Evolutionary conservation across 352 stramenopile species (phyloP).

Genomic region (Phytopythium helicoides): DNA sequence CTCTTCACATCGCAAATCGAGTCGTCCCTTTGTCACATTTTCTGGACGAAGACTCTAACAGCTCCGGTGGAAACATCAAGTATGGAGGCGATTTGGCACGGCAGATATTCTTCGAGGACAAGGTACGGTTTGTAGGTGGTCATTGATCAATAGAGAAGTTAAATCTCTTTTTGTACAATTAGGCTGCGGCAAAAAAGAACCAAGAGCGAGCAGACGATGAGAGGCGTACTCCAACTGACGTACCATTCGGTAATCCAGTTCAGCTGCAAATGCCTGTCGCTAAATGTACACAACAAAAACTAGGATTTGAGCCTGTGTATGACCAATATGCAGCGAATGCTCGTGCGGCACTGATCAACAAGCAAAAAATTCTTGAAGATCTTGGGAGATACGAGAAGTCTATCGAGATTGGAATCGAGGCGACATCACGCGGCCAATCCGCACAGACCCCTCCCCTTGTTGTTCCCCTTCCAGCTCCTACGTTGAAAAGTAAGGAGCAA

Average conservation of each 20-base stretch:
- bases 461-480: too few relatives aligned
- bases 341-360: slow-evolving; percentile 22
- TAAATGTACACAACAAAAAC: too few relatives aligned
- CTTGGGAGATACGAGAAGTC: neutral
- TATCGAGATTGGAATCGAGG: too few relatives aligned
- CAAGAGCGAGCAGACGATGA: slow-evolving; percentile 55
- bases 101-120: slow-evolving; percentile 65
- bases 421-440: too few relatives aligned
- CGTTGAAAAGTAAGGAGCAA: too few relatives aligned
- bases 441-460: too few relatives aligned
- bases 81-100: slow-evolving; percentile 13
- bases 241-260: slow-evolving; percentile 15
- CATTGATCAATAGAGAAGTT: neutral
- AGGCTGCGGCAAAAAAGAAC: slow-evolving; percentile 54
- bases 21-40: too few relatives aligned
- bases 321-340: slow-evolving; percentile 11
- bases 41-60: too few relatives aligned
- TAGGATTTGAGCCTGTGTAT: neutral
- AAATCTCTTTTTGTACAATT: neutral
- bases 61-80: neutral
- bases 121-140: slow-evolving; percentile 22
- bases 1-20: too few relatives aligned
- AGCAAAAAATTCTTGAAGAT: slow-evolving; percentile 19
- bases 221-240: slow-evolving; percentile 15
- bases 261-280: neutral